Conservation (phyloP, 768 basidiomycete species). For the Leccinum olivaceopallidum region DNA sequence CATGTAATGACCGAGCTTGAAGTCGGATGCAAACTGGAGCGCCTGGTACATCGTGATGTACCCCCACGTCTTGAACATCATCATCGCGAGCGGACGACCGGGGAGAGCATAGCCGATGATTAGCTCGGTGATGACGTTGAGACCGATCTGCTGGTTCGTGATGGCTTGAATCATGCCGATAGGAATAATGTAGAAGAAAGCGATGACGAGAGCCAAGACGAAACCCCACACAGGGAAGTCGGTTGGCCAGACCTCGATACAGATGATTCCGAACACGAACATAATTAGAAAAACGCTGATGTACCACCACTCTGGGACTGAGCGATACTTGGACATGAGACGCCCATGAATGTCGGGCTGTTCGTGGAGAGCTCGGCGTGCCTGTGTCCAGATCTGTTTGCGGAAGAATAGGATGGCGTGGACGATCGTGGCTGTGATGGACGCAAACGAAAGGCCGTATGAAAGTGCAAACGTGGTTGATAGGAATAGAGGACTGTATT, state of each 20-base stretch:
- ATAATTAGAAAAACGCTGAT: constrained; percentile 42
- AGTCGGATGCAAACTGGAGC: constrained; percentile 68
- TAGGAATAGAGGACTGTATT: constrained; percentile 44
- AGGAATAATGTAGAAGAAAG: constrained; percentile 71
- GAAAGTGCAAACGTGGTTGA: constrained; percentile 54
- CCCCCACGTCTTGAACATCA: constrained; percentile 76
- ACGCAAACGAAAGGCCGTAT: constrained; percentile 49
- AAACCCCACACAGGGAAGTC: constrained; percentile 46
- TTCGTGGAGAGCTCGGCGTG: constrained; percentile 50
- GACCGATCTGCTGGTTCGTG: constrained; percentile 75
- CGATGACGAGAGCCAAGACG: constrained; percentile 41
- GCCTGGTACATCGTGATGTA: constrained; percentile 68
- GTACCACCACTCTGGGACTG: constrained; percentile 68
- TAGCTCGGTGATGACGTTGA: constrained; percentile 72
- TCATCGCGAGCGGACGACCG: constrained; percentile 73
- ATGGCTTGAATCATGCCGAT: constrained; percentile 77
- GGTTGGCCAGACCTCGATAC: constrained; percentile 65
- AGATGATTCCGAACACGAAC: constrained; percentile 61
- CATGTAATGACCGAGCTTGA: constrained; percentile 78
- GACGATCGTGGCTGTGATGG: constrained; percentile 40
- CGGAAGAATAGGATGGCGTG: constrained; percentile 55
- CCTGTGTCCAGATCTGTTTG: constrained; percentile 54
- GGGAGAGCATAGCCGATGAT: constrained; percentile 58
- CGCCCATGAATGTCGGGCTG: constrained; percentile 61
- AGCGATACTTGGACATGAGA: constrained; percentile 56